Evolutionary conservation across 2,329 filamentous ascomycete genomes (phyloP).

Genomic region (Colletotrichum incanum): DNA sequence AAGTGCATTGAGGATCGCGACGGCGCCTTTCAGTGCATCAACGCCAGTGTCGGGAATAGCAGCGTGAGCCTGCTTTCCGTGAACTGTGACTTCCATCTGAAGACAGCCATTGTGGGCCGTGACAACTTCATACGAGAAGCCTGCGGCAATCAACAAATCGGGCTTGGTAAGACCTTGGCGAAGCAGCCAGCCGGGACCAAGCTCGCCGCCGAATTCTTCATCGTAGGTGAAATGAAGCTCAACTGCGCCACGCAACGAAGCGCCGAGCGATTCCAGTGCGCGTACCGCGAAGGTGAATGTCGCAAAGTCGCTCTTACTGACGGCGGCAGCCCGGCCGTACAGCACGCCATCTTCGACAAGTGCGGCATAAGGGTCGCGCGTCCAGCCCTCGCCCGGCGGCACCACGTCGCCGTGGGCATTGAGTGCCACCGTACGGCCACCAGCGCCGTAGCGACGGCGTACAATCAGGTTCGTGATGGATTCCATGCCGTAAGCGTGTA

Average conservation of each 20-base stretch:
- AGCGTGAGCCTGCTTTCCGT: constrained; percentile 34
- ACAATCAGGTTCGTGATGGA: constrained; percentile 41
- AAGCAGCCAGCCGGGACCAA: constrained; percentile 37
- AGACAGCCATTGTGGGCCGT: constrained; percentile 38
- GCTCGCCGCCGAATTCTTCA: constrained; percentile 40
- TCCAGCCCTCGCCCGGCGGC: constrained; percentile 34
- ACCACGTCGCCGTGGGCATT: constrained; percentile 41
- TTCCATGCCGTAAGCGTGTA: constrained; percentile 34
- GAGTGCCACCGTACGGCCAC: constrained; percentile 31
- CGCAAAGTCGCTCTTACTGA: constrained; percentile 40
- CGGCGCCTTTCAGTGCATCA: constrained; percentile 35
- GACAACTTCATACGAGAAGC: constrained; percentile 39
- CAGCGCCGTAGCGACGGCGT: constrained; percentile 23
- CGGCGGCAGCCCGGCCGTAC: constrained; percentile 36
- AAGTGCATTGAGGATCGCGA: constrained; percentile 30
- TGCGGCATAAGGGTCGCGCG: constrained; percentile 28
- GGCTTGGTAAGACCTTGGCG: constrained; percentile 29
- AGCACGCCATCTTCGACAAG: constrained; percentile 32
- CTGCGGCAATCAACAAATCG: constrained; percentile 34
- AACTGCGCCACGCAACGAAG: constrained; percentile 11
- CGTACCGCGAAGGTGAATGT: constrained; percentile 36
- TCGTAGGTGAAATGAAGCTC: constrained; percentile 40
- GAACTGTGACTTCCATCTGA: constrained; percentile 35
- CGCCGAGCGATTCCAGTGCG: constrained; percentile 27
- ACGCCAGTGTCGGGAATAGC: constrained; percentile 34